Base-by-base conservation (phyloP, 148 eudicot genomes). In the Diospyros lotus region DNA sequence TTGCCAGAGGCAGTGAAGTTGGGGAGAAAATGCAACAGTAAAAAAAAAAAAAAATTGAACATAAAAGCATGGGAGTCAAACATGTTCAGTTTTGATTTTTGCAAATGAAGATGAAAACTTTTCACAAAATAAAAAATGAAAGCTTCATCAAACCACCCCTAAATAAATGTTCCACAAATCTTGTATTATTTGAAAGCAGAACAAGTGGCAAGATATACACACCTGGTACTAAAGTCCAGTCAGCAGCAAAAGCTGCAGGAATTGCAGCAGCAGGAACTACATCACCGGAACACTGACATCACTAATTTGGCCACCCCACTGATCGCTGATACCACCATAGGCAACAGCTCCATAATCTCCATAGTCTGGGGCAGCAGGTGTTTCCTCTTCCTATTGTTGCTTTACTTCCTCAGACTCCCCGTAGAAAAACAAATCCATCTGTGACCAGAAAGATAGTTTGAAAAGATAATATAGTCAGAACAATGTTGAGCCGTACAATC, bases 371-470 rank as follows among this genome's bases (percentile, higher is more conserved):
- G 58, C 79, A 15, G 73, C 75, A 1, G 85, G 75, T 51, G 71
- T 75, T 55, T 86, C 91, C 61, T 89, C 97, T 52, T 92, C 90
- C 63, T 88, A 83, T 69, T 73, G 79, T 40, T 89, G 89, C 89
- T 92, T 92, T 6, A 82, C 50, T 62, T 92, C 97, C 67, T 91
- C 96, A 12, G 93, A 90, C 74, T 91, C 97, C 64, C 97, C 81
- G 82, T 84, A 92, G 86, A 92, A 89, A 68, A 92, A 92, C 53
- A 92, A 71, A 72, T 92, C 97, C 55, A 92, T 94, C 97, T 92
- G 81, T 84, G 66, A 79, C 71, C 14, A 60, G 40, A 38, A 43
- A 4, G 4, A 10, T 3, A 28, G 28, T 28, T 28, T 28, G 28
- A 28, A 28, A 28, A 28, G 28, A 28, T 28, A 28, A 28, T 28